phyloP scores from a whole-genome alignment of 2,329 filamentous ascomycete genomes.

The Aspergillus piperis region DNA sequence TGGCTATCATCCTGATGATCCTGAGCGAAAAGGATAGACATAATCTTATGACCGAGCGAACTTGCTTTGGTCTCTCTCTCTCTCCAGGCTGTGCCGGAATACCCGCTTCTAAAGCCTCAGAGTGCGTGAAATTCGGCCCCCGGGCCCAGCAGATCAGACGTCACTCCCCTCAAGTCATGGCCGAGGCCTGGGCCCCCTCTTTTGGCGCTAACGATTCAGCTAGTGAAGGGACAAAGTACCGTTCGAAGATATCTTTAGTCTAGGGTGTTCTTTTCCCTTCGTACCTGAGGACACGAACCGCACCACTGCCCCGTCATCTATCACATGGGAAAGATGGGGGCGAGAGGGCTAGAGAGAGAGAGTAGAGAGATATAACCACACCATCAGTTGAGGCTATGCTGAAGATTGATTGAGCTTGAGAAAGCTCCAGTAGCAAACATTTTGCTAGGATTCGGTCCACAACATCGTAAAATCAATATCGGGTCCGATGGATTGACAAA shows the following conservation, averaged over 20 bases:
- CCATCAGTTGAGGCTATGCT: too few species aligned
- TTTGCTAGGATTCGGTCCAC: too few species aligned
- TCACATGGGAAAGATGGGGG: background rate
- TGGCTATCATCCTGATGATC: background rate
- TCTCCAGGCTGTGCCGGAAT: slow-evolving; percentile 1
- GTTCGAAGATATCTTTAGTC: background rate
- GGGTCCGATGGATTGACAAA: too few species aligned
- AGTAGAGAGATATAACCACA: too few species aligned
- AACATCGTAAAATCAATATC: too few species aligned
- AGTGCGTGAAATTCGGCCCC: slow-evolving; percentile 3
- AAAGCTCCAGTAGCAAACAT: too few species aligned
- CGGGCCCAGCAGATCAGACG: slow-evolving; percentile 8
- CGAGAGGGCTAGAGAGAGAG: background rate
- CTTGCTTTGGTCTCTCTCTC: background rate
- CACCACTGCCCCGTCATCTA: too few species aligned
- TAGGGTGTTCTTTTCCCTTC: background rate
- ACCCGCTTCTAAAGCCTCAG: slow-evolving; percentile 2
- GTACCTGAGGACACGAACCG: background rate
- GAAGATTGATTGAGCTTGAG: too few species aligned
- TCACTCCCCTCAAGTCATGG: slow-evolving; percentile 11
- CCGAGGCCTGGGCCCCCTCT: slow-evolving; percentile 4
- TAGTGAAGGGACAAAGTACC: background rate
- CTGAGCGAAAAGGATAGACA: background rate
- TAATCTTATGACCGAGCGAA: background rate
- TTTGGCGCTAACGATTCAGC: slow-evolving; percentile 1